Evolutionary conservation across 2,329 filamentous ascomycete species (phyloP).

Genomic region (Trichoderma oligosporum): DNA sequence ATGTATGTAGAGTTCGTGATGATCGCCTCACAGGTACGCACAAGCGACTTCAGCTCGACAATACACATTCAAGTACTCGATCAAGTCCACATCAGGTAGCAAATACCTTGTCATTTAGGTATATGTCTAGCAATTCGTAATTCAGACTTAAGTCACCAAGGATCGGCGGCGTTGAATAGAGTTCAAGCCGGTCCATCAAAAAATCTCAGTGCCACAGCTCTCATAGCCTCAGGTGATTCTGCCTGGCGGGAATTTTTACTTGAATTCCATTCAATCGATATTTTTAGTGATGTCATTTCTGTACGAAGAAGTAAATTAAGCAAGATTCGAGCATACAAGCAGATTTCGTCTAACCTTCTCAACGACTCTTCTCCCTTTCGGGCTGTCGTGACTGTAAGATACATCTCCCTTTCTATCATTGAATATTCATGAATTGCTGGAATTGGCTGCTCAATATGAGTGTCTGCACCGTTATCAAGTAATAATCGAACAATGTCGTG

Average conservation of each 20-base stretch:
- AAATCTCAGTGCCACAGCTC: background rate
- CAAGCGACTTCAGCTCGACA: background rate
- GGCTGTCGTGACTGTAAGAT: background rate
- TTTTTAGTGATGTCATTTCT: too few relatives aligned
- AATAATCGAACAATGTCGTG: background rate
- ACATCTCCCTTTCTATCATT: background rate
- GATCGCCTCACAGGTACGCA: background rate
- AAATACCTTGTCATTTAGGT: background rate
- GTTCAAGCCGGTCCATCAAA: background rate
- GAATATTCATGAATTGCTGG: background rate
- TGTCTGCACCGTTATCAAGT: slow-evolving; percentile 5
- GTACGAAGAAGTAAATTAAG: too few relatives aligned
- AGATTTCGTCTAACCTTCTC: too few relatives aligned
- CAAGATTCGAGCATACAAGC: too few relatives aligned
- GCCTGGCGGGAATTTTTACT: too few relatives aligned
- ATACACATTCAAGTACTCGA: too few relatives aligned
- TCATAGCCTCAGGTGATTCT: background rate
- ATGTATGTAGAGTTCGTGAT: background rate
- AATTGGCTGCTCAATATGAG: background rate
- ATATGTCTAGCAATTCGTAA: background rate
- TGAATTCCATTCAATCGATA: too few relatives aligned
- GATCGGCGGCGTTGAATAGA: background rate
- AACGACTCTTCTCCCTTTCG: too few relatives aligned
- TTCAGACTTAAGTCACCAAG: background rate
- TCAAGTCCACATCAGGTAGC: background rate